Evolutionary conservation across 2,329 filamentous ascomycete genomes (phyloP).

Genomic region (Fusarium setosum): DNA sequence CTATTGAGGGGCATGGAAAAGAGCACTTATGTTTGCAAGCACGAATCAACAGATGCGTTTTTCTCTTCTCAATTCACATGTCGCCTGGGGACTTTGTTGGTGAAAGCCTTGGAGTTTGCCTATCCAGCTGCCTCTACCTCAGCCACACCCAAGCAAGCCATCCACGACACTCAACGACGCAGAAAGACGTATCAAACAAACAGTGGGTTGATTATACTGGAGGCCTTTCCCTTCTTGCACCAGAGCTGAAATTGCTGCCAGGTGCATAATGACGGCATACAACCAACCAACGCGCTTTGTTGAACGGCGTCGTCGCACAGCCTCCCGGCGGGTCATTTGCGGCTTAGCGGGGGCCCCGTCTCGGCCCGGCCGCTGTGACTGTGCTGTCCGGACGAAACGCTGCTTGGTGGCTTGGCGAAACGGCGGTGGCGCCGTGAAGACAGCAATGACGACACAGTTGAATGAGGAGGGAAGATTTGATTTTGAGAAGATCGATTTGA

Average conservation of each 20-base stretch:
- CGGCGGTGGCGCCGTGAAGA: not conserved
- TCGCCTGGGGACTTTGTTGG: not conserved
- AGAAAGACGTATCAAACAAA: not conserved
- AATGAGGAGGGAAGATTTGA: too few relatives aligned
- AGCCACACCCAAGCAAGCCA: not conserved
- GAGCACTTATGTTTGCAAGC: not conserved
- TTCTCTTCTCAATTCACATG: not conserved
- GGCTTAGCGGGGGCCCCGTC: constrained; percentile 9
- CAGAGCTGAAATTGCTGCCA: constrained; percentile 2
- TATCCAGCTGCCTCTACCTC: not conserved
- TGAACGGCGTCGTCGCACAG: constrained; percentile 3
- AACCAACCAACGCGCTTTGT: not conserved
- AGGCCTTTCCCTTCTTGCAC: too few relatives aligned
- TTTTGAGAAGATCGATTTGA: not conserved
- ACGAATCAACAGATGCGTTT: not conserved
- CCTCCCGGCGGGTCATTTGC: constrained; percentile 5
- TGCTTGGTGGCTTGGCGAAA: constrained; percentile 8
- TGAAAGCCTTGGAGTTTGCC: constrained; percentile 29
- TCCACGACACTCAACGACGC: constrained; percentile 23
- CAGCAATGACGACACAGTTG: constrained; percentile 11
- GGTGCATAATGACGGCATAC: not conserved
- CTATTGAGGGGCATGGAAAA: not conserved
- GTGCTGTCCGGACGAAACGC: not conserved
- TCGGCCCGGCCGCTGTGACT: constrained; percentile 21
- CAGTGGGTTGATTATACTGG: not conserved